Percentiles rank a stretch among this genome's conserved stretches.
Evolutionary conservation across 352 stramenopile genomes (phyloP).

Genomic region (Phytopythium helicoides): DNA sequence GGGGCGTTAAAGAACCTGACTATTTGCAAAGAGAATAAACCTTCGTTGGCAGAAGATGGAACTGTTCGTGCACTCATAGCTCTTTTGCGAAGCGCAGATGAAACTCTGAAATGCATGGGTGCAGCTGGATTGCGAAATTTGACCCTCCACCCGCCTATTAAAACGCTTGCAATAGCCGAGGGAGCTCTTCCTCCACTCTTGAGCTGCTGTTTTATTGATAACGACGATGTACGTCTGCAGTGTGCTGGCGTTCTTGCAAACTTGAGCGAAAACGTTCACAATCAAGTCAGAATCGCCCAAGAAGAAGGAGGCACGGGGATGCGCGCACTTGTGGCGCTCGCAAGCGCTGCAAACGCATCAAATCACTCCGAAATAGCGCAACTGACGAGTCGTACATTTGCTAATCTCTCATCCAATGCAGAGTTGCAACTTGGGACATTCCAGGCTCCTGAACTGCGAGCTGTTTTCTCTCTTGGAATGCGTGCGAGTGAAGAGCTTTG

Average conservation of each 20-base stretch:
- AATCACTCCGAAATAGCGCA: slow-evolving; percentile 79
- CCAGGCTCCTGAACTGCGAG: slow-evolving; percentile 65
- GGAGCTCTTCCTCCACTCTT: slow-evolving; percentile 65
- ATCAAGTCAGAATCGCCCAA: slow-evolving; percentile 86
- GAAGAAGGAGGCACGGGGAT: slow-evolving; percentile 46
- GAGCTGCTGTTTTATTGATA: slow-evolving; percentile 44
- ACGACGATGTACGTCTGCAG: slow-evolving; percentile 89
- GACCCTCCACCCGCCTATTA: slow-evolving; percentile 70
- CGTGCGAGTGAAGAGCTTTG: slow-evolving; percentile 79
- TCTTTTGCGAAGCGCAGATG: slow-evolving; percentile 74
- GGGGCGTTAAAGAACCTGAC: slow-evolving; percentile 91
- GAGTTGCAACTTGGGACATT: slow-evolving; percentile 92
- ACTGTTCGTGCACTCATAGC: slow-evolving; percentile 79
- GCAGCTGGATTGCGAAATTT: slow-evolving; percentile 88
- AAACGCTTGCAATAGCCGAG: slow-evolving; percentile 68
- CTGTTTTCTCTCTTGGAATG: slow-evolving; percentile 70
- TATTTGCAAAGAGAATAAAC: slow-evolving; percentile 90
- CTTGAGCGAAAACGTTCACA: slow-evolving; percentile 90
- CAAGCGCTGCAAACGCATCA: slow-evolving; percentile 59
- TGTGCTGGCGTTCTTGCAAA: slow-evolving; percentile 88
- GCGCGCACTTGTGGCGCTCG: slow-evolving; percentile 61
- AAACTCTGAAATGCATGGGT: slow-evolving; percentile 84
- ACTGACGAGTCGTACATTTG: slow-evolving; percentile 88
- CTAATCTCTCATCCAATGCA: slow-evolving; percentile 90
- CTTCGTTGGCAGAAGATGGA: slow-evolving; percentile 81